These are phyloP conservation scores for Bimuria novae-zelandiae DNA, from an alignment of 2,329 filamentous ascomycete species.

Conservation along the genomic window DNA sequence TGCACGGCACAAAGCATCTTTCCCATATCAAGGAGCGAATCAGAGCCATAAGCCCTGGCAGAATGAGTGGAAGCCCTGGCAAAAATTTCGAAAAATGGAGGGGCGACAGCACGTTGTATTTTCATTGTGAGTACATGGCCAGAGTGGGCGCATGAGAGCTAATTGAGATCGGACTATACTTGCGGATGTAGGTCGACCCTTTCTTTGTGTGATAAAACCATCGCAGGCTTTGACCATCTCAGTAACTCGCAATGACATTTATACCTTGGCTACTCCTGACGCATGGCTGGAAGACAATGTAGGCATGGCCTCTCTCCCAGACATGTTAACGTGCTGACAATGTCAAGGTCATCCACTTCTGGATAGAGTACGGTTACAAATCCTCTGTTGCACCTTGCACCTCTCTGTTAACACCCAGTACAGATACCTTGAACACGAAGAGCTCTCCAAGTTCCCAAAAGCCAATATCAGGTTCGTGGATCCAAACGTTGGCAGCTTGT, in stretches of 20 bases:
- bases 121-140: conserved; percentile 64
- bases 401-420: conserved; percentile 3
- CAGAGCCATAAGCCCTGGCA: neutral
- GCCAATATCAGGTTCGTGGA: conserved; percentile 89
- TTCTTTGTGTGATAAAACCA: too few relatives aligned
- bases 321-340: conserved; percentile 11
- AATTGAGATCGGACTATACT: conserved; percentile 61
- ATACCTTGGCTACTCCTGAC: conserved; percentile 70
- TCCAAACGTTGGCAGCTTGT: conserved; percentile 89
- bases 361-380: conserved; percentile 75
- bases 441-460: conserved; percentile 76
- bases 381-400: neutral
- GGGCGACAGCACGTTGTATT: conserved; percentile 52
- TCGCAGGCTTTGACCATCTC: too few relatives aligned
- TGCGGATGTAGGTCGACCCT: conserved; percentile 62
- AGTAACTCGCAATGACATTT: conserved; percentile 90
- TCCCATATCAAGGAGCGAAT: neutral
- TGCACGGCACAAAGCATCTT: neutral
- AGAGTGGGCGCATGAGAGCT: conserved; percentile 16
- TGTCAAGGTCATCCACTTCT: conserved; percentile 85
- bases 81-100: neutral
- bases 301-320: conserved; percentile 21
- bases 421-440: conserved; percentile 86
- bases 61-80: neutral
- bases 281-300: conserved; percentile 99